A percentile compares a stretch with the other conserved stretches of the same genome.
Conservation (phyloP, 768 basidiomycete species). For the Dioszegia hungarica region DNA sequence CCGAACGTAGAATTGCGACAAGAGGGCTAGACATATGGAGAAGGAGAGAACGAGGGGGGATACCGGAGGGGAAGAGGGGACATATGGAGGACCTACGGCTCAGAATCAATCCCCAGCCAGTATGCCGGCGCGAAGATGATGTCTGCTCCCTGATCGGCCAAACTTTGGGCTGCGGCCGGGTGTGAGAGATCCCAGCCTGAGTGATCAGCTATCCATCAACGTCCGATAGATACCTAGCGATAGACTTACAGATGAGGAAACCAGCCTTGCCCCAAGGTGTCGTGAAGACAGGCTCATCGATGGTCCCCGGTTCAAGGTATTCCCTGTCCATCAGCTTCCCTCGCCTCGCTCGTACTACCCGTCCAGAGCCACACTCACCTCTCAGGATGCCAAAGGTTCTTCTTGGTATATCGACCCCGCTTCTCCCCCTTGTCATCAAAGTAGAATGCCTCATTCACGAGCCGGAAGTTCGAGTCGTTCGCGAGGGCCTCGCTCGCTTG, state of each 20-base stretch:
- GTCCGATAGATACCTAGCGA: too few relatives aligned
- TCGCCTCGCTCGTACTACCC: background rate
- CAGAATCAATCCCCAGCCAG: slow-evolving; percentile 40
- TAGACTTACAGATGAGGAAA: slow-evolving; percentile 32
- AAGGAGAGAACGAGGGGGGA: background rate
- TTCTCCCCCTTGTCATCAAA: slow-evolving; percentile 21
- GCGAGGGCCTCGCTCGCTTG: slow-evolving; percentile 7
- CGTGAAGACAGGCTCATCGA: slow-evolving; percentile 32
- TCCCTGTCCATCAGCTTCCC: slow-evolving; percentile 18
- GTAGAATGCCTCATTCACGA: slow-evolving; percentile 39
- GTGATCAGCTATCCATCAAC: background rate
- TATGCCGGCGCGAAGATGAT: slow-evolving; percentile 42
- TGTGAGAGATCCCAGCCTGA: slow-evolving; percentile 44
- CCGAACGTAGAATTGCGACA: too few relatives aligned
- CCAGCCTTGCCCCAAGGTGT: slow-evolving; percentile 37
- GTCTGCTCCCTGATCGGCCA: slow-evolving; percentile 37
- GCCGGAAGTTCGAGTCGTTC: slow-evolving; percentile 11
- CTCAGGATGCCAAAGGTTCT: slow-evolving; percentile 44
- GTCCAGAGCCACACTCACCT: slow-evolving; percentile 19
- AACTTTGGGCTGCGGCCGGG: slow-evolving; percentile 26
- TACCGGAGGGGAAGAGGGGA: background rate
- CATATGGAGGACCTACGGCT: slow-evolving; percentile 31
- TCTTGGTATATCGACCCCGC: slow-evolving; percentile 32
- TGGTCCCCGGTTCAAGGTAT: slow-evolving; percentile 32
- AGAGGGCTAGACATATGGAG: too few relatives aligned